phyloP scores from a whole-genome alignment of 495 filamentous ascomycete species.

The Penicillium ucsense region DNA sequence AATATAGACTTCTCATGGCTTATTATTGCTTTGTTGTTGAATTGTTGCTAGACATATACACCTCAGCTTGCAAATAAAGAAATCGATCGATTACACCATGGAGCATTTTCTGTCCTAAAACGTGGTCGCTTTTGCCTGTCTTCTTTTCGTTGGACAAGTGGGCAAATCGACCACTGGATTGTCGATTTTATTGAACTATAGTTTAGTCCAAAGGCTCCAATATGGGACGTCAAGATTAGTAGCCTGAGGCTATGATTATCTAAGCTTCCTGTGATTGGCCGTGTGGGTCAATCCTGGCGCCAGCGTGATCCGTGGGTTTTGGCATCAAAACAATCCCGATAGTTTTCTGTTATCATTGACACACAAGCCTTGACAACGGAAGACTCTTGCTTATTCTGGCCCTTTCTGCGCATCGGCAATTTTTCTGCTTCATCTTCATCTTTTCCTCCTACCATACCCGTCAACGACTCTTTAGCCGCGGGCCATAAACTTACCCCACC shows the following conservation, averaged over 20 bases:
- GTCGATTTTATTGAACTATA: too few species aligned
- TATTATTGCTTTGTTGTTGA: neutral
- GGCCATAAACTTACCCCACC: constrained; percentile 27
- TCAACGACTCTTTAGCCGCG: constrained; percentile 4
- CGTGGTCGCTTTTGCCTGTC: neutral
- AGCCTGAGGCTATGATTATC: constrained; percentile 15
- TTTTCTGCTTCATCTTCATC: constrained; percentile 1
- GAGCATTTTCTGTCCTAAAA: too few species aligned
- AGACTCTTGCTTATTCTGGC: constrained; percentile 8
- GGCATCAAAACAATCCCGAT: constrained; percentile 33
- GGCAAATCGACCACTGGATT: too few species aligned
- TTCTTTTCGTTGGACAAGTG: neutral
- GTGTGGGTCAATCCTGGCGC: constrained; percentile 15
- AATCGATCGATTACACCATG: too few species aligned
- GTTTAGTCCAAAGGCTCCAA: too few species aligned
- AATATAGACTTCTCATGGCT: constrained; percentile 7
- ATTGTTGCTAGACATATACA: constrained; percentile 2
- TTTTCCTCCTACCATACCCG: neutral
- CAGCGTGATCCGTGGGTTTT: constrained; percentile 32
- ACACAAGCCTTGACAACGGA: constrained; percentile 10
- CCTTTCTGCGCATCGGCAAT: neutral
- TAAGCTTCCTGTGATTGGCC: constrained; percentile 23
- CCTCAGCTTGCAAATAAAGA: neutral
- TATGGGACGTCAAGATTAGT: too few species aligned
- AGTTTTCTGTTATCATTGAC: constrained; percentile 20